A percentile compares a stretch with the other conserved stretches of the same genome.
Evolutionary conservation across 805 yeast species (phyloP).

Genomic region (Teunomyces lycoperdinae): DNA sequence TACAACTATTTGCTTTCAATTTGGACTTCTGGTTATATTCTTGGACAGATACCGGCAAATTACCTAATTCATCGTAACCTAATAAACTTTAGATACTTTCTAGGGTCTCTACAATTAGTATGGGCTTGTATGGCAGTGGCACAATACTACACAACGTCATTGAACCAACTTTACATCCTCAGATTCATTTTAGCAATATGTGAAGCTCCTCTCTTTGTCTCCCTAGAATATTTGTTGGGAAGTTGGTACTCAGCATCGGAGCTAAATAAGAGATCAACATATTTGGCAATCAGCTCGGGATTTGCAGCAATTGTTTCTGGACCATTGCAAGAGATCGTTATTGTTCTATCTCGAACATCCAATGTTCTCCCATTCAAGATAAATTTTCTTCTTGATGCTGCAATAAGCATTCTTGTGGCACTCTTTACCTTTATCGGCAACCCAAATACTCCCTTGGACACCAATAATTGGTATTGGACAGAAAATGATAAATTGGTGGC

Average conservation of each 20-base stretch:
- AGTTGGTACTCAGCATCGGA: conserved; percentile 5
- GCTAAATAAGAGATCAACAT: conserved; percentile 14
- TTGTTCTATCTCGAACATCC: conserved; percentile 11
- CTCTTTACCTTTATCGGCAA: conserved; percentile 17
- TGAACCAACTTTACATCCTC: conserved; percentile 13
- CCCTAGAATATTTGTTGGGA: conserved; percentile 5
- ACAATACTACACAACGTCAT: conserved; percentile 9
- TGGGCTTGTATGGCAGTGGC: conserved; percentile 11
- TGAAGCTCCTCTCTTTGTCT: conserved; percentile 2
- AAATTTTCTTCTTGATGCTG: conserved; percentile 18
- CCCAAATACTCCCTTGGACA: conserved; percentile 18
- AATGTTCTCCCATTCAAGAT: conserved; percentile 16
- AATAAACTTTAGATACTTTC: conserved; percentile 12
- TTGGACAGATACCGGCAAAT: conserved; percentile 15
- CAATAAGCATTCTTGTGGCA: conserved; percentile 16
- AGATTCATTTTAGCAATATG: conserved; percentile 10
- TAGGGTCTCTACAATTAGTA: conserved; percentile 15
- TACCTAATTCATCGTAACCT: conserved; percentile 13
- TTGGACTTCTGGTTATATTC: conserved; percentile 11
- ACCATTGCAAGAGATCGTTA: conserved; percentile 16
- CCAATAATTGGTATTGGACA: conserved; percentile 12
- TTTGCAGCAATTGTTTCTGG: conserved; percentile 16
- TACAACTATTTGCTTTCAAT: conserved; percentile 8
- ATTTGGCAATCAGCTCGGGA: conserved; percentile 14
- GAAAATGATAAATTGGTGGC: conserved; percentile 10